Percentiles rank a stretch among this genome's conserved stretches.
These are phyloP conservation scores for Geranium incanum DNA, from an alignment of 441 rosid genomes.

Conservation along the genomic window DNA sequence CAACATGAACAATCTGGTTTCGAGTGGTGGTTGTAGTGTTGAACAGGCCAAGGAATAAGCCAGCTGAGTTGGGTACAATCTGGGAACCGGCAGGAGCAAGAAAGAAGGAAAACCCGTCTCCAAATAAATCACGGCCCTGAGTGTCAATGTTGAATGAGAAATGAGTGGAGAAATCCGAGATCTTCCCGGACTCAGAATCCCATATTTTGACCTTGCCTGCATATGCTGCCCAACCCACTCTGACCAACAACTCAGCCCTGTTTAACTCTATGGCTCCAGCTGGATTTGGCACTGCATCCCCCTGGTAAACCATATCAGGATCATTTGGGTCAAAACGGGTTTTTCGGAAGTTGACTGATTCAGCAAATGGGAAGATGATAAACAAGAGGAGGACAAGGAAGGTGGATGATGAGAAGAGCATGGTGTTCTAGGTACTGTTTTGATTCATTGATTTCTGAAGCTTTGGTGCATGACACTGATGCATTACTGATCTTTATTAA, in stretches of 20 bases:
- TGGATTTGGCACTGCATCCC: background rate
- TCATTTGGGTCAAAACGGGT: background rate
- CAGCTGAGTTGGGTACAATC: conserved; percentile 42
- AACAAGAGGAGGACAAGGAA: background rate
- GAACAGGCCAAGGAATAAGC: conserved; percentile 40
- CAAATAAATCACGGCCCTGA: conserved; percentile 4
- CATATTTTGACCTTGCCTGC: conserved; percentile 9
- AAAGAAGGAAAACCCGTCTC: conserved; percentile 41
- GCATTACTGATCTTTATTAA: no score
- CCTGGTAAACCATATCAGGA: background rate
- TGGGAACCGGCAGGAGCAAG: conserved; percentile 35
- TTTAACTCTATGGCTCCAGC: background rate
- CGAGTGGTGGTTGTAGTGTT: conserved; percentile 26
- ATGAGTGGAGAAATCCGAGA: conserved; percentile 34
- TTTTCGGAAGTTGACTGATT: background rate
- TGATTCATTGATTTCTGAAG: no score
- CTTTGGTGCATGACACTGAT: background rate
- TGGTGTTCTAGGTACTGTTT: background rate
- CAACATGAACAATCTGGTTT: conserved; percentile 34
- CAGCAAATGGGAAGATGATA: background rate
- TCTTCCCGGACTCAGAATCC: conserved; percentile 24
- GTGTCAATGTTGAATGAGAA: conserved; percentile 40
- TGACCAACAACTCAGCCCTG: background rate
- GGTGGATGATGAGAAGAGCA: background rate
- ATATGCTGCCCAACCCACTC: background rate